These are phyloP conservation scores for Porodaedalea pini DNA, from an alignment of 1,284 basidiomycete genomes.

Conservation along the genomic window DNA sequence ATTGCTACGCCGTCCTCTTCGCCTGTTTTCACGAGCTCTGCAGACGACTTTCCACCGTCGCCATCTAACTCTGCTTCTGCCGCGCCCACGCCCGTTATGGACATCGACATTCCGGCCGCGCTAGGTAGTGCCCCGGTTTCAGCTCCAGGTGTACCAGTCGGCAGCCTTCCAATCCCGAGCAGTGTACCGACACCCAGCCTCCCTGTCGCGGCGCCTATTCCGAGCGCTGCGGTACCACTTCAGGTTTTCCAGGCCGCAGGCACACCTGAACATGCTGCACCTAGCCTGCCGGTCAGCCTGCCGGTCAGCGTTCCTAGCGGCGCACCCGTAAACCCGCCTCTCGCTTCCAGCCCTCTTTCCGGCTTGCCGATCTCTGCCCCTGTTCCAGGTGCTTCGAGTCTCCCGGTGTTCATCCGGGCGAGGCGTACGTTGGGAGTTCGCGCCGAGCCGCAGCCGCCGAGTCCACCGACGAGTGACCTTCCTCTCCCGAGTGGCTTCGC, in stretches of 20 bases:
- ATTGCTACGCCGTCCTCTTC: slow-evolving; percentile 14
- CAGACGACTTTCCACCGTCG: neutral
- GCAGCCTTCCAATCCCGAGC: neutral
- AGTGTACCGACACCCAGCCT: neutral
- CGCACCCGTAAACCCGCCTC: neutral
- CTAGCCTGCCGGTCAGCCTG: neutral
- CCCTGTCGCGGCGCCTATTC: neutral
- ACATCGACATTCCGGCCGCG: neutral
- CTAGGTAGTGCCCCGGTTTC: no score
- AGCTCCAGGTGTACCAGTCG: no score
- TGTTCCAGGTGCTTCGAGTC: neutral
- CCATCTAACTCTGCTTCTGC: neutral
- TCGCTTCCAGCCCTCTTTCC: neutral
- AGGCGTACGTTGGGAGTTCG: neutral
- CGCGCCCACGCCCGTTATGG: neutral
- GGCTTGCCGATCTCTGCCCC: neutral
- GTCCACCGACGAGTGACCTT: neutral
- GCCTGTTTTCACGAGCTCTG: neutral
- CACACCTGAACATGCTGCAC: neutral
- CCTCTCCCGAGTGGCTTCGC: slow-evolving; percentile 5
- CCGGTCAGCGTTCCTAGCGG: slow-evolving; percentile 1
- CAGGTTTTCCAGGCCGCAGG: neutral
- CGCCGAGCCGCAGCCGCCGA: neutral
- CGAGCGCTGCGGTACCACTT: neutral
- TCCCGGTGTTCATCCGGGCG: neutral